These are phyloP conservation scores for Lizonia empirigonia DNA, from an alignment of 2,329 filamentous ascomycete genomes.

Conservation along the genomic window DNA sequence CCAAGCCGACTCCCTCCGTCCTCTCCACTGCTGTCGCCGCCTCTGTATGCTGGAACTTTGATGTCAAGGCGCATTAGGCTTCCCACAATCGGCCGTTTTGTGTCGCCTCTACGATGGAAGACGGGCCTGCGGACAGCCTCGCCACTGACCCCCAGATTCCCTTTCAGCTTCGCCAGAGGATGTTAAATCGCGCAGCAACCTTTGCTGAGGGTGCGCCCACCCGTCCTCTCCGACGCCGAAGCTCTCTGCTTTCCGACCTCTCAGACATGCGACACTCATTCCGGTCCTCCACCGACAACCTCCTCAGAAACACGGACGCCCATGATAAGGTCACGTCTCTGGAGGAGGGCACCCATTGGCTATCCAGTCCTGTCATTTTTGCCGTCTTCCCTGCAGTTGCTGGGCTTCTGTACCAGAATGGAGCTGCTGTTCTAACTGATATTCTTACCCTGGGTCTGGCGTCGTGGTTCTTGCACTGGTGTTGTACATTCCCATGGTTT, in stretches of 20 bases:
- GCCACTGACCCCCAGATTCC: conserved; percentile 33
- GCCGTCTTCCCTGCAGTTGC: conserved; percentile 85
- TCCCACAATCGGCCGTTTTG: conserved; percentile 1
- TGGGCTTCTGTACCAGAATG: conserved; percentile 83
- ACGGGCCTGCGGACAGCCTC: conserved; percentile 20
- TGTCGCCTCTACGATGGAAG: conserved; percentile 33
- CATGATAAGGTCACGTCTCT: conserved; percentile 42
- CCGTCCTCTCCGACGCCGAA: conserved; percentile 61
- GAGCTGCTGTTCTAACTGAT: conserved; percentile 82
- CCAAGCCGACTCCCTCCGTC: conserved; percentile 6
- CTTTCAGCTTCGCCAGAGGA: conserved; percentile 41
- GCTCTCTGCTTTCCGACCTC: conserved; percentile 79
- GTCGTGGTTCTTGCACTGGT: conserved; percentile 90
- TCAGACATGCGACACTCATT: conserved; percentile 71
- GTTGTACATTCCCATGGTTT: conserved; percentile 86
- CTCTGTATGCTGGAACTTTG: conserved; percentile 9
- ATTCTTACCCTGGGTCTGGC: conserved; percentile 79
- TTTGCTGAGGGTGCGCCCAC: conserved; percentile 39
- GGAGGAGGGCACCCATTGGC: conserved; percentile 70
- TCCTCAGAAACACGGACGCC: conserved; percentile 53
- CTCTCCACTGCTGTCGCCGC: not conserved
- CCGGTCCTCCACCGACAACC: conserved; percentile 70
- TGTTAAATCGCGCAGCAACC: conserved; percentile 45
- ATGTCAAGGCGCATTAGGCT: conserved; percentile 17
- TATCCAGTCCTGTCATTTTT: conserved; percentile 80